A percentile compares a stretch with the other conserved stretches of the same genome.
Conservation (phyloP, 73 alveolate species). For the Uronychia setigera region DNA sequence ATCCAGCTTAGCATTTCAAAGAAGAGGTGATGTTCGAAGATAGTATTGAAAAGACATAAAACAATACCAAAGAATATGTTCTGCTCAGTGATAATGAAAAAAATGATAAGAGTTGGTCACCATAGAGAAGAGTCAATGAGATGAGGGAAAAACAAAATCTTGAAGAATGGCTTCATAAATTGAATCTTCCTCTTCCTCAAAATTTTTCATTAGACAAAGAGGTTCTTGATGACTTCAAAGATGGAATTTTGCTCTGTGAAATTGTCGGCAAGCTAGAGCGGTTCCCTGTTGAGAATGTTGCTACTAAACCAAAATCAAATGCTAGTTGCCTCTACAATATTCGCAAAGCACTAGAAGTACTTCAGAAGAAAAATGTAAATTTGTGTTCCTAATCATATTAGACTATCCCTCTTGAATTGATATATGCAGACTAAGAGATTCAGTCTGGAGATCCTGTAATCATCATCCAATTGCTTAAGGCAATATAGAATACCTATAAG, state of each 20-base stretch:
- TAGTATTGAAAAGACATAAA: conserved; percentile 27
- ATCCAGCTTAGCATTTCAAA: conserved; percentile 24
- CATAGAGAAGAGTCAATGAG: conserved; percentile 15
- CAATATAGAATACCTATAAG: conserved; percentile 40
- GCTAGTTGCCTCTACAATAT: conserved; percentile 58
- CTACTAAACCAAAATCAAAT: conserved; percentile 30
- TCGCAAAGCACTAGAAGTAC: conserved; percentile 45
- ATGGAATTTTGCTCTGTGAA: conserved; percentile 56
- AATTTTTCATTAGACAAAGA: conserved; percentile 32
- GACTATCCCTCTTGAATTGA: conserved; percentile 47
- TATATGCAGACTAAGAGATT: conserved; percentile 52
- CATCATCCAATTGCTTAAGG: conserved; percentile 37
- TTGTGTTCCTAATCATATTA: neutral
- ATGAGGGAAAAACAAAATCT: conserved; percentile 16
- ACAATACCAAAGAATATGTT: too few species aligned
- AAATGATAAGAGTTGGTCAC: conserved; percentile 10
- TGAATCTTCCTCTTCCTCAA: too few species aligned
- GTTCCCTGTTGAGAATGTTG: conserved; percentile 12
- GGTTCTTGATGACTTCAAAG: conserved; percentile 33
- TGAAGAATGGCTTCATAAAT: conserved; percentile 17
- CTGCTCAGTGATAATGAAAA: conserved; percentile 34
- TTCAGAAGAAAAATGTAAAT: conserved; percentile 61
- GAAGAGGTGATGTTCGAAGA: conserved; percentile 20
- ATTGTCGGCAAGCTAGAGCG: conserved; percentile 41
- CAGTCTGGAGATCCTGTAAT: conserved; percentile 47